A percentile compares a stretch with the other conserved stretches of the same genome.
Evolutionary conservation across 192 early-diverging fungal genomes (phyloP).

Genomic region (Rhizophagus sp.): DNA sequence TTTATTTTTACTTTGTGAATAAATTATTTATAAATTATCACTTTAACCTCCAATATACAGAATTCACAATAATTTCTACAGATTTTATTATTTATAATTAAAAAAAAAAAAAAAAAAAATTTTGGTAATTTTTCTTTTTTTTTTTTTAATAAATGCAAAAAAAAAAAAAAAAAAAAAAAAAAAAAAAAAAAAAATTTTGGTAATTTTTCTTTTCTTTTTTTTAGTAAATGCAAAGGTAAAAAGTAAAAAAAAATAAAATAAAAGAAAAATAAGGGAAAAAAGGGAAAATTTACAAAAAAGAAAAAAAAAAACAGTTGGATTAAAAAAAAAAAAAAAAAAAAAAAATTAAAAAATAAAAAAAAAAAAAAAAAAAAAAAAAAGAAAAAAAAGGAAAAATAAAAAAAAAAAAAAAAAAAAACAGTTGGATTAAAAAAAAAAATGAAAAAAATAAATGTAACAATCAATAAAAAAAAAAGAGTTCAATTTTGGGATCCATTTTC

Average conservation of each 20-base stretch:
- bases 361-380: not conserved
- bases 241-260: not conserved
- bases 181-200: not conserved
- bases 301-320: not conserved
- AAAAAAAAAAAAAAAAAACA: not conserved
- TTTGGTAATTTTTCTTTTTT: not conserved
- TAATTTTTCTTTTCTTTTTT: too few species aligned
- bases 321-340: not conserved
- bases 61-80: slow-evolving; percentile 11
- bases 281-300: not conserved
- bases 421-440: not conserved
- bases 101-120: not conserved
- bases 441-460: not conserved
- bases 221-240: not conserved
- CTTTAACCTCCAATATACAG: not conserved
- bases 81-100: not conserved
- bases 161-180: not conserved
- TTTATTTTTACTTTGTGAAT: not conserved
- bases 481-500: slow-evolving; percentile 24
- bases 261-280: not conserved
- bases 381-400: not conserved
- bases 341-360: slow-evolving; percentile 18
- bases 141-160: not conserved
- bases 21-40: not conserved
- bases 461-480: slow-evolving; percentile 32